Conservation (phyloP, 768 basidiomycete genomes). For the Suillus sp. region DNA sequence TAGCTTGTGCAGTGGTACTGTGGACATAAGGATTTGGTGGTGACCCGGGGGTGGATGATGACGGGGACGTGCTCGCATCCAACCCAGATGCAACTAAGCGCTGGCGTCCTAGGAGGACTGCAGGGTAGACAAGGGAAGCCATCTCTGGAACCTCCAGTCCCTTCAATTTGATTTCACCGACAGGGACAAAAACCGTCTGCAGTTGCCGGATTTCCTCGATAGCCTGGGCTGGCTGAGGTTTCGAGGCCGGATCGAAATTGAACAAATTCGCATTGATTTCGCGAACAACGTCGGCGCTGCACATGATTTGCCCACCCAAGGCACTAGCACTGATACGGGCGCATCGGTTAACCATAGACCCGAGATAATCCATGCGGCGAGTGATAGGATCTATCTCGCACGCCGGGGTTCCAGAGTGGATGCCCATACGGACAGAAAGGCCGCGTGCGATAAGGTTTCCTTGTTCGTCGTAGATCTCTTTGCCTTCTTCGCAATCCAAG, state of each 20-base stretch:
- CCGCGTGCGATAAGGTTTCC: conserved; percentile 80
- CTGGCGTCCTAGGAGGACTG: conserved; percentile 68
- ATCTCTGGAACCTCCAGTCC: conserved; percentile 90
- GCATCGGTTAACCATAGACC: conserved; percentile 92
- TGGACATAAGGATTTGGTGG: not conserved
- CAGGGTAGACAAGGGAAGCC: conserved; percentile 83
- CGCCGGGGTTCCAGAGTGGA: conserved; percentile 88
- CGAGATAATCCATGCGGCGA: conserved; percentile 96
- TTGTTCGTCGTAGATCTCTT: conserved; percentile 65
- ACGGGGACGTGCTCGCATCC: conserved; percentile 9
- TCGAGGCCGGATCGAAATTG: conserved; percentile 56
- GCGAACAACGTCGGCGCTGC: conserved; percentile 82
- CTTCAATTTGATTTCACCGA: conserved; percentile 92
- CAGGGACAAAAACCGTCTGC: conserved; percentile 56
- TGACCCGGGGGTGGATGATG: not conserved
- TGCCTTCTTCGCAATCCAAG: conserved; percentile 89
- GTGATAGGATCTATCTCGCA: conserved; percentile 93
- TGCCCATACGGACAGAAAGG: conserved; percentile 96
- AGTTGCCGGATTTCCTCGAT: conserved; percentile 71
- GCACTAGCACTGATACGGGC: conserved; percentile 83
- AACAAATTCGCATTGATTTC: conserved; percentile 70
- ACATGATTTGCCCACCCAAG: conserved; percentile 92
- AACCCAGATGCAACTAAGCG: conserved; percentile 45
- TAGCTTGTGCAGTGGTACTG: not conserved
- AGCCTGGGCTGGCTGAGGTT: conserved; percentile 59